Evolutionary conservation across 1,139 yeast species (phyloP).

Genomic region (Geotrichum histeridarum): DNA sequence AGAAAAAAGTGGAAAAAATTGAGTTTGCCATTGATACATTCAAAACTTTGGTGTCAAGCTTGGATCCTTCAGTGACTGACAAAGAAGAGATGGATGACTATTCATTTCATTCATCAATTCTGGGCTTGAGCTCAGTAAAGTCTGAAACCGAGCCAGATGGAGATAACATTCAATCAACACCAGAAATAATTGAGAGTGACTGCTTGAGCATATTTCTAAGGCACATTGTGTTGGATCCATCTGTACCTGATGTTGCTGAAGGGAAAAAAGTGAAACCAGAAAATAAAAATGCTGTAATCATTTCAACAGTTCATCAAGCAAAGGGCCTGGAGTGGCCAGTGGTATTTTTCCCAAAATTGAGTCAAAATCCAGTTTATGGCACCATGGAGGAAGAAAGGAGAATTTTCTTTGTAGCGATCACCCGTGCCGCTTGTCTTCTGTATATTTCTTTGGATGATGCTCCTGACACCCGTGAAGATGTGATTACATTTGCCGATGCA

Average conservation of each 20-base stretch:
- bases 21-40: conserved; percentile 1
- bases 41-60: conserved; percentile 3
- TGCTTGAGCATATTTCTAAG: conserved; percentile 11
- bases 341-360: conserved; percentile 70
- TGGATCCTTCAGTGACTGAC: neutral
- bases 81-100: neutral
- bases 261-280: neutral
- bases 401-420: conserved; percentile 75
- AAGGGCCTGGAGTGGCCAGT: conserved; percentile 90
- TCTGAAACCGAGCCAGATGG: neutral
- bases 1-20: conserved; percentile 6
- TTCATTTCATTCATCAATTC: too few relatives aligned
- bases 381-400: conserved; percentile 57
- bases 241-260: neutral
- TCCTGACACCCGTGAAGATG: neutral
- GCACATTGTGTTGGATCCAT: neutral
- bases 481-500: too few relatives aligned
- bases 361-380: conserved; percentile 54
- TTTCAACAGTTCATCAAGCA: conserved; percentile 80
- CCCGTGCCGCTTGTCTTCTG: conserved; percentile 50
- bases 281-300: conserved; percentile 7
- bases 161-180: neutral
- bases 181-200: neutral
- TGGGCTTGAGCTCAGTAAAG: neutral
- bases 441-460: conserved; percentile 6